These are phyloP conservation scores for Dendrobium huoshanense DNA, from an alignment of 106 monocot species.

Conservation along the genomic window DNA sequence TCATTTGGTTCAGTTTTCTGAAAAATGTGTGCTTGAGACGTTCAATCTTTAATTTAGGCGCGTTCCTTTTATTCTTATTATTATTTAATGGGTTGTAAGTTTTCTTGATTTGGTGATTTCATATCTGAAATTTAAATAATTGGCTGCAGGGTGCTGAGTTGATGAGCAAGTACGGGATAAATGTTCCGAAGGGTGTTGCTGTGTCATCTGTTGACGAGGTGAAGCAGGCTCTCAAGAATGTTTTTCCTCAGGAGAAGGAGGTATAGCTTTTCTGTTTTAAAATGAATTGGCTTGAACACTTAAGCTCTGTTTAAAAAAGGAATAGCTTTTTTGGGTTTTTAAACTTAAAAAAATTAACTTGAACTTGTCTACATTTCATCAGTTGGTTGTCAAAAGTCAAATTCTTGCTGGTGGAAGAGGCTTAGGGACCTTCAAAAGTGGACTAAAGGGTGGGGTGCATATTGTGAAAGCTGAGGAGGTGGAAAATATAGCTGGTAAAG, in stretches of 20 bases:
- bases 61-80: neutral
- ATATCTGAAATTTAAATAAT: neutral
- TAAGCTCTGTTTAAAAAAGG: neutral
- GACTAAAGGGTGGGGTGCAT: conserved; percentile 93
- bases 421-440: conserved; percentile 91
- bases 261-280: conserved; percentile 18
- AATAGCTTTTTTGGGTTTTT: neutral
- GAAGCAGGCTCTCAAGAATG: conserved; percentile 46
- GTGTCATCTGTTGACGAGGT: conserved; percentile 54
- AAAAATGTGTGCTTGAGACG: neutral
- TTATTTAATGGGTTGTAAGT: neutral
- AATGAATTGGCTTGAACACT: neutral
- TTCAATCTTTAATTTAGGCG: neutral
- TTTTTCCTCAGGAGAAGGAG: conserved; percentile 72
- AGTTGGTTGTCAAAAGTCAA: conserved; percentile 98
- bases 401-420: conserved; percentile 99
- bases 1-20: neutral
- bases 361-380: neutral
- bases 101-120: neutral
- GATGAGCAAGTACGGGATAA: conserved; percentile 87
- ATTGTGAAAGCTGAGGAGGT: conserved; percentile 90
- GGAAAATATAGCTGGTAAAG: conserved; percentile 60
- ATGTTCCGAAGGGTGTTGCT: conserved; percentile 82
- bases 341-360: neutral
- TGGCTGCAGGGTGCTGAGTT: conserved; percentile 68